These are phyloP conservation scores for Gossypium gossypioides DNA, from an alignment of 441 rosid genomes.

Conservation along the genomic window DNA sequence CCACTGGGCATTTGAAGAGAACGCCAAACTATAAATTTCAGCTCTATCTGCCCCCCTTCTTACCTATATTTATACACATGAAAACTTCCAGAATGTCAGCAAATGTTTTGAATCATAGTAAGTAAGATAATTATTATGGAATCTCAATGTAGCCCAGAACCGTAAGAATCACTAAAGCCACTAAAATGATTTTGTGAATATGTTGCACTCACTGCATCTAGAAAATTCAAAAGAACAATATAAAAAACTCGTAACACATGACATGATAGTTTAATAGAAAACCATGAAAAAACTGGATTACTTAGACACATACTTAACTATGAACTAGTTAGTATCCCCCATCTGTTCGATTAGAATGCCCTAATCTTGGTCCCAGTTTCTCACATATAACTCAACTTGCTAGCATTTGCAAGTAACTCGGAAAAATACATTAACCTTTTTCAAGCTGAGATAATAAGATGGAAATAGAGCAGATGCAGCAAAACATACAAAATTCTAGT, in stretches of 20 bases:
- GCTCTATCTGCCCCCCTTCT: conserved; percentile 80
- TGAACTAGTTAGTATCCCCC: not conserved
- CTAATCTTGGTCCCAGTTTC: not conserved
- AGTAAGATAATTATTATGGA: not conserved
- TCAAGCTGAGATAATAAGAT: not conserved
- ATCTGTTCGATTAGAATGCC: not conserved
- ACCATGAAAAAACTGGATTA: not conserved
- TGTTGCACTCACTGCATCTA: not conserved
- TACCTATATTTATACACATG: conserved; percentile 27
- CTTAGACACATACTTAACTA: not conserved
- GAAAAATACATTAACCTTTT: not conserved
- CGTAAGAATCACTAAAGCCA: not conserved
- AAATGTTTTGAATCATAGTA: not conserved
- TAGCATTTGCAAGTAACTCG: not conserved
- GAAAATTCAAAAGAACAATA: not conserved
- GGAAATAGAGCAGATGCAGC: not conserved
- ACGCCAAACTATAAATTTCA: conserved; percentile 60
- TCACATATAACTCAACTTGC: not conserved
- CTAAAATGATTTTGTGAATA: not conserved
- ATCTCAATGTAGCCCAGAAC: not conserved
- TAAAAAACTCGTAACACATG: not conserved
- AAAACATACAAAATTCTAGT: not conserved
- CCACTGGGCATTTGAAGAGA: conserved; percentile 57
- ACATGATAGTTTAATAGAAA: not conserved
- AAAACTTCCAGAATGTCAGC: not conserved